Evolutionary conservation across 257 asterid species (phyloP).

Genomic region (Mentha longifolia): DNA sequence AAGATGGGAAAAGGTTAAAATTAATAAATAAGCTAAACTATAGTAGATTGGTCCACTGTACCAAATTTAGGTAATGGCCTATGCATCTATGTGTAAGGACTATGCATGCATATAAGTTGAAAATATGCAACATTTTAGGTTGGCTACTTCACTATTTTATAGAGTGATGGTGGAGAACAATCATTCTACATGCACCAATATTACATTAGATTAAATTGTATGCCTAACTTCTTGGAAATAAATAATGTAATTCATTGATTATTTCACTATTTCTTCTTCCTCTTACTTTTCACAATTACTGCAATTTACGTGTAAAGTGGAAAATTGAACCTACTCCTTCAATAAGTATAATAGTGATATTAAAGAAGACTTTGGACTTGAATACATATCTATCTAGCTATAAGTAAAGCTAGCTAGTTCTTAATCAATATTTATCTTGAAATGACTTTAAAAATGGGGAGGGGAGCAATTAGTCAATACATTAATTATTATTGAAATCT

Average conservation of each 20-base stretch:
- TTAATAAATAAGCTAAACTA: slow-evolving; percentile 30
- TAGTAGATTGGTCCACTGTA: slow-evolving; percentile 48
- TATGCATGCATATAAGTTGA: slow-evolving; percentile 34
- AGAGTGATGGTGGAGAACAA: slow-evolving; percentile 38
- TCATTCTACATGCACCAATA: slow-evolving; percentile 37
- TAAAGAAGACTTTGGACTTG: not conserved
- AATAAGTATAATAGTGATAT: not conserved
- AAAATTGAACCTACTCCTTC: not conserved
- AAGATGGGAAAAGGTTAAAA: slow-evolving; percentile 11
- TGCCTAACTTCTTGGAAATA: slow-evolving; percentile 29
- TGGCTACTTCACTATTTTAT: slow-evolving; percentile 32
- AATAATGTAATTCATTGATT: not conserved
- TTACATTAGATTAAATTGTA: not conserved
- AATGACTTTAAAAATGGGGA: slow-evolving; percentile 23
- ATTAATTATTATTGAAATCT: not conserved
- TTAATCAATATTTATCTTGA: slow-evolving; percentile 9
- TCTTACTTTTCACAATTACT: slow-evolving; percentile 1
- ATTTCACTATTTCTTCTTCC: not conserved
- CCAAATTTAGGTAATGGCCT: slow-evolving; percentile 40
- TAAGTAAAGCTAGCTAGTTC: not conserved
- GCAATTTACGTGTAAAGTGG: not conserved
- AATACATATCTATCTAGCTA: not conserved
- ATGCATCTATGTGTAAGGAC: slow-evolving; percentile 22
- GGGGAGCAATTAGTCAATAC: slow-evolving; percentile 17
- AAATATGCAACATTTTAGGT: slow-evolving; percentile 35